Conservation (phyloP, 2,329 filamentous ascomycete species). For the Pyrenochaeta sp. region DNA sequence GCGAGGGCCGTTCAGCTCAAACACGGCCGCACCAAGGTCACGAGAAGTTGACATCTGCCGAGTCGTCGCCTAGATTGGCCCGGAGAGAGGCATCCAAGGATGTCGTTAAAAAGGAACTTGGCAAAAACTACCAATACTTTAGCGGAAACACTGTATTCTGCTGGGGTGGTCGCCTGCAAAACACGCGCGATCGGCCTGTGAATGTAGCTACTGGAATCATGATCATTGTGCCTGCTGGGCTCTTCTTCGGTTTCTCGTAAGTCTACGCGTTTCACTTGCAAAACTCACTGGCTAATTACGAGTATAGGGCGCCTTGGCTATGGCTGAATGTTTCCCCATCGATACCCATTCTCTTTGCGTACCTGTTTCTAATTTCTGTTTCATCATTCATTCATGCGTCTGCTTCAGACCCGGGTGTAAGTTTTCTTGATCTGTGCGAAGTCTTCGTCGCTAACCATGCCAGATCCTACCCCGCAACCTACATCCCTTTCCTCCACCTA, state of each 20-base stretch:
- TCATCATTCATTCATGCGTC: conserved; percentile 96
- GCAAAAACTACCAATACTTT: conserved; percentile 90
- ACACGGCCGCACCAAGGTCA: conserved; percentile 65
- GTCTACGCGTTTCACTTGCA: conserved; percentile 31
- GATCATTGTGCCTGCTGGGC: conserved; percentile 76
- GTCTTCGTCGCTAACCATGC: conserved; percentile 21
- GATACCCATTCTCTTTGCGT: conserved; percentile 87
- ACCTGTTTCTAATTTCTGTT: conserved; percentile 87
- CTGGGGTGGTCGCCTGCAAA: conserved; percentile 83
- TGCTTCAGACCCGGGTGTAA: conserved; percentile 87
- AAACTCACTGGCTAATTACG: conserved; percentile 24
- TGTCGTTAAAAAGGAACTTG: conserved; percentile 55
- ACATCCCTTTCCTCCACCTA: conserved; percentile 81
- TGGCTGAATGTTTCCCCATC: conserved; percentile 89
- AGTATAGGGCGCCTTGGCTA: conserved; percentile 72
- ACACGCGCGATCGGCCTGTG: conserved; percentile 84
- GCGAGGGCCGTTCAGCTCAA: conserved; percentile 58
- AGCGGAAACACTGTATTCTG: conserved; percentile 93
- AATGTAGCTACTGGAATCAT: conserved; percentile 86
- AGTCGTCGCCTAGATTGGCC: conserved; percentile 73
- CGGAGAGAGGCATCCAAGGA: conserved; percentile 50
- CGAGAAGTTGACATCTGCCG: conserved; percentile 82
- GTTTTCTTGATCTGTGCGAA: conserved; percentile 48
- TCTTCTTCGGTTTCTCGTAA: conserved; percentile 86
- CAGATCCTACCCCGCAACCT: conserved; percentile 92